Conservation (phyloP, 2,329 filamentous ascomycete genomes). For the Hawksworthiomyces lignivorus region DNA sequence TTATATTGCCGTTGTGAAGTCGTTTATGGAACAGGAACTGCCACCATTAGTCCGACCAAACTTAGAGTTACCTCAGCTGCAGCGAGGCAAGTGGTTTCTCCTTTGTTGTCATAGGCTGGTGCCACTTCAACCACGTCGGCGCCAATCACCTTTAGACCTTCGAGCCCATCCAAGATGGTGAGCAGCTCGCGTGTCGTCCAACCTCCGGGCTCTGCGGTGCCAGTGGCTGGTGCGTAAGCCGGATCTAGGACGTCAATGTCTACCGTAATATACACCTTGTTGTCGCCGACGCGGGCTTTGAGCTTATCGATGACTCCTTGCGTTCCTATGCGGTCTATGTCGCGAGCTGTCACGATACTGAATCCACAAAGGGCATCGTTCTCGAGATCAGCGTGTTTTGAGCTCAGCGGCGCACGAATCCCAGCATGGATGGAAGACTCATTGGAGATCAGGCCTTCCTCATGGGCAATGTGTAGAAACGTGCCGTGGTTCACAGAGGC, state of each 20-base stretch:
- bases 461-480: slow-evolving; percentile 53
- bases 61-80: no score
- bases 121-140: slow-evolving; percentile 76
- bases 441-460: slow-evolving; percentile 31
- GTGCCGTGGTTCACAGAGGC: slow-evolving; percentile 53
- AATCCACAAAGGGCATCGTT: slow-evolving; percentile 55
- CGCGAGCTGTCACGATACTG: slow-evolving; percentile 47
- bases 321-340: slow-evolving; percentile 63
- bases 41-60: no score
- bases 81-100: no score
- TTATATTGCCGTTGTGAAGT: no score
- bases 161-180: slow-evolving; percentile 60
- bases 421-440: slow-evolving; percentile 43
- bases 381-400: slow-evolving; percentile 40
- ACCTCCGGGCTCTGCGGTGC: slow-evolving; percentile 71
- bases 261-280: no score
- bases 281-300: no score
- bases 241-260: slow-evolving; percentile 77
- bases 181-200: slow-evolving; percentile 76
- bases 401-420: slow-evolving; percentile 44
- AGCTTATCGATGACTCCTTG: slow-evolving; percentile 58
- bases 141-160: slow-evolving; percentile 61
- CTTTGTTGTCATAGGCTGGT: slow-evolving; percentile 66
- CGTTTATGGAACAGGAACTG: no score
- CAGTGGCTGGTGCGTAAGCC: slow-evolving; percentile 44